phyloP scores from a whole-genome alignment of 257 asterid species.

The Cinchona pubescens region DNA sequence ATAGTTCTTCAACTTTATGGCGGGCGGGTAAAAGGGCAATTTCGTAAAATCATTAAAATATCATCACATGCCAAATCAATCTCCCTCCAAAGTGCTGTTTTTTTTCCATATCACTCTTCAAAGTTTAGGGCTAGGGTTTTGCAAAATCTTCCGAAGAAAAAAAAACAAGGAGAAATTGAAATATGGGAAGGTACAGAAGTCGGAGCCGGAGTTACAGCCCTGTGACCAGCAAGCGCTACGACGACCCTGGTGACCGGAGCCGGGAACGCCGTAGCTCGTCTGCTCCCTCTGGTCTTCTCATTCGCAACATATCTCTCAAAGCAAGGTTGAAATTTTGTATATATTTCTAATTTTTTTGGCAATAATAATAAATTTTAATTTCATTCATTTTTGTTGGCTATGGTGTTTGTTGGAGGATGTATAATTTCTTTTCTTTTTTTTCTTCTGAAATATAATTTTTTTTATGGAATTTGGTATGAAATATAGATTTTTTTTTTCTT shows the following conservation, averaged over 20 bases:
- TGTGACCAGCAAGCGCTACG: conserved; percentile 62
- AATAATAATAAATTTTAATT: not conserved
- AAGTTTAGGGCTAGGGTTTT: conserved; percentile 17
- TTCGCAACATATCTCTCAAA: conserved; percentile 80
- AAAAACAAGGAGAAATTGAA: not conserved
- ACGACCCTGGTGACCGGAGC: conserved; percentile 69
- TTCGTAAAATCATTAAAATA: not conserved
- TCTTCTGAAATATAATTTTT: not conserved
- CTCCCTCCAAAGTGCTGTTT: conserved; percentile 21
- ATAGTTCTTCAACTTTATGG: too few species aligned
- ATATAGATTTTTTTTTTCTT: not conserved
- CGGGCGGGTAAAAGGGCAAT: not conserved
- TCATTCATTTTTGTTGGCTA: not conserved
- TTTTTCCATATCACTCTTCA: not conserved
- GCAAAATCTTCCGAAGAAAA: too few species aligned
- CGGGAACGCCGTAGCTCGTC: conserved; percentile 73
- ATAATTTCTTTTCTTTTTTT: not conserved
- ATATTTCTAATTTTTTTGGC: not conserved
- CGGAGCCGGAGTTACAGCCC: conserved; percentile 68
- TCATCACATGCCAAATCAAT: not conserved
- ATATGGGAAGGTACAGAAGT: conserved; percentile 63
- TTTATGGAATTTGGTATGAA: not conserved
- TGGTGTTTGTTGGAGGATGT: not conserved
- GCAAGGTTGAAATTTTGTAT: conserved; percentile 45
- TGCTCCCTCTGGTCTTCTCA: conserved; percentile 87